phyloP scores from a whole-genome alignment of 108 stramenopile genomes.

The Parietichytrium sp. region DNA sequence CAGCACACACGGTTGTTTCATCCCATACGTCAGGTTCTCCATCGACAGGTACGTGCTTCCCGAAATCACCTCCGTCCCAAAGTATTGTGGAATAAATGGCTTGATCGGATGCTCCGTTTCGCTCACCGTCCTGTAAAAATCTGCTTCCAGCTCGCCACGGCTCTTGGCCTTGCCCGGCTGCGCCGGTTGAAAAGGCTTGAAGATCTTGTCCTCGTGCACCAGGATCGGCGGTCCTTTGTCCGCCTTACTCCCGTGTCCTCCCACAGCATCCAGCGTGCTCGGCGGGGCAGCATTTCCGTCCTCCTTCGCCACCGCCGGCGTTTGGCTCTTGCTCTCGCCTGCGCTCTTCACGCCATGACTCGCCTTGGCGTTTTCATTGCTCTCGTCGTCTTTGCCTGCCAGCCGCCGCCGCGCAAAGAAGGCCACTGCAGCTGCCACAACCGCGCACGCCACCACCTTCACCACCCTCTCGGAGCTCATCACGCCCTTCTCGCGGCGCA shows the following conservation, averaged over 20 bases:
- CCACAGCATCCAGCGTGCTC: slow-evolving; percentile 31
- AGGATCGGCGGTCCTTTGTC: slow-evolving; percentile 33
- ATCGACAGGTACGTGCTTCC: background rate
- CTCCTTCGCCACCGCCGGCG: no score
- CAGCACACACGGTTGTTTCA: background rate
- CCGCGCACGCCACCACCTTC: no score
- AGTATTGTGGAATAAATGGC: background rate
- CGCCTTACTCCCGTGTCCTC: slow-evolving; percentile 16
- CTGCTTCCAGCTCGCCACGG: slow-evolving; percentile 31
- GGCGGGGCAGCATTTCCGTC: no score
- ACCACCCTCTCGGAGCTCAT: no score
- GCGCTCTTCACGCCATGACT: no score
- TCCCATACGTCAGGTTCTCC: slow-evolving; percentile 27
- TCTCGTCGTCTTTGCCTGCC: no score
- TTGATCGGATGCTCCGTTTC: background rate
- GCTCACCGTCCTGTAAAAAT: background rate
- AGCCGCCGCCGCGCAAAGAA: no score
- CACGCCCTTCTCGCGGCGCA: no score
- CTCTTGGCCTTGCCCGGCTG: slow-evolving; percentile 39
- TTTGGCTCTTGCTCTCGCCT: no score
- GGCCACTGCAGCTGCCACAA: no score
- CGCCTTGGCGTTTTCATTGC: no score
- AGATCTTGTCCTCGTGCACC: background rate
- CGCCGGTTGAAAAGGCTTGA: slow-evolving; percentile 25
- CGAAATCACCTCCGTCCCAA: background rate